Evolutionary conservation across 1,139 yeast species (phyloP), one percentile per base, ranked within the genome.

Genomic region (Arxiozyma heterogenica): DNA sequence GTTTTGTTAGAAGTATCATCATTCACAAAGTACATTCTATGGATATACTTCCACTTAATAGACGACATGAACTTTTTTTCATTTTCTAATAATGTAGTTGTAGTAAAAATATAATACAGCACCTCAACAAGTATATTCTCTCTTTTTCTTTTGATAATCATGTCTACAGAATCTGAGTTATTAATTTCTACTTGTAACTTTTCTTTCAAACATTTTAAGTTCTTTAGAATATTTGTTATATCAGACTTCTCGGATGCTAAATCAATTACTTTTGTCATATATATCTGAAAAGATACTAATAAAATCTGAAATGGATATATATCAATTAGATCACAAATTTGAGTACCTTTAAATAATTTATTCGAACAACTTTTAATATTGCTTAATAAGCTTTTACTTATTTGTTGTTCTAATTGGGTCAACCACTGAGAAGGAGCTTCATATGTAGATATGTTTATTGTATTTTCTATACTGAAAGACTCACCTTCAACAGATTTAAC

Each of bases 401-500:
- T 72, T 57, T 78, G 81, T 0, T 61, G 53, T 52, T 90, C 96
- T 11, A 91, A 69, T 20, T 71, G 75, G 8, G 66, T 61, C 54
- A 91, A 70, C 94, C 95, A 86, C 45, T 82, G 86, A 42, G 82
- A 75, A 34, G 83, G 71, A 47, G 75, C 69, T 0, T 79, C 73
- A 53, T 65, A 67, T 44, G 75, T 72, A 0, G 69, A 68, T 22
- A 82, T 62, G 0, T 80, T 73, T 0, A 88, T 73, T 0, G 82
- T 78, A 3, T 69, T 63, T 0, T 47, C 51, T 17, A 91, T 71
- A 0, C 18, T 9, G 1, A 91, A 70, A 0, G 49, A 54, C 62
- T 91, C 98, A 0, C 83, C 86, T 59, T 87, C 86, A 9, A 74
- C 73, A 30, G 96, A 85, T 1, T 62, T 53, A 1, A 90, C 72